These are phyloP conservation scores for Sistotremastrum niveocremeum DNA, from an alignment of 768 basidiomycete genomes.

Conservation along the genomic window DNA sequence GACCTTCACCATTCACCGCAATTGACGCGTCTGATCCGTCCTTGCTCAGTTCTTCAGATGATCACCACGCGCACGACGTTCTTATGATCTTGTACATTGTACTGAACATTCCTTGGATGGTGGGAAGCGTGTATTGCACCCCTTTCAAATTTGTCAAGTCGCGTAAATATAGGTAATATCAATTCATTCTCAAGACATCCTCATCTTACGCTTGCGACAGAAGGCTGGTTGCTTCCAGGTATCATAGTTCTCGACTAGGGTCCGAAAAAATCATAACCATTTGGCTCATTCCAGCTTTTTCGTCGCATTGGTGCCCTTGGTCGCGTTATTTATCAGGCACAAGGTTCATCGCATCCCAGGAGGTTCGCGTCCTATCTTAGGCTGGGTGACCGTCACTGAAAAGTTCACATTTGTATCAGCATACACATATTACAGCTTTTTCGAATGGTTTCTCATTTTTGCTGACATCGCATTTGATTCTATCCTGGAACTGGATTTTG, in stretches of 20 bases:
- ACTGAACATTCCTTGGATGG: conserved; percentile 83
- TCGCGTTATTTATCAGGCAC: conserved; percentile 80
- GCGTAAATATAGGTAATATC: conserved; percentile 37
- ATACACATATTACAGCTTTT: conserved; percentile 75
- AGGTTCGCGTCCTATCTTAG: conserved; percentile 26
- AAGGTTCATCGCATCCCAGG: conserved; percentile 69
- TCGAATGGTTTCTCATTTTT: conserved; percentile 76
- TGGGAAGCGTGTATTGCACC: conserved; percentile 48
- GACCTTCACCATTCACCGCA: neutral
- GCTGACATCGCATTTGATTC: conserved; percentile 66
- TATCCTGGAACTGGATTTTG: conserved; percentile 46
- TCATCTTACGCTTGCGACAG: conserved; percentile 20
- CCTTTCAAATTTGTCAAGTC: conserved; percentile 25
- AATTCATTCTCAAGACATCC: neutral
- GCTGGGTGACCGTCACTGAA: conserved; percentile 1
- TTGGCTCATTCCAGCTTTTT: conserved; percentile 46
- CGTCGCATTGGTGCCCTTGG: conserved; percentile 48
- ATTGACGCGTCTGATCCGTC: neutral
- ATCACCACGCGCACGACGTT: conserved; percentile 74
- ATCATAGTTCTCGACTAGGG: conserved; percentile 1
- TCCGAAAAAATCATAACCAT: conserved; percentile 2
- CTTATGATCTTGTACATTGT: conserved; percentile 83
- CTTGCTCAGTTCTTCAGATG: conserved; percentile 35
- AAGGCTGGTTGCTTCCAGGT: conserved; percentile 38
- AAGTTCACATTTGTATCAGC: conserved; percentile 30